Evolutionary conservation across 2,329 filamentous ascomycete genomes (phyloP).

Genomic region (Truncatella angustata): DNA sequence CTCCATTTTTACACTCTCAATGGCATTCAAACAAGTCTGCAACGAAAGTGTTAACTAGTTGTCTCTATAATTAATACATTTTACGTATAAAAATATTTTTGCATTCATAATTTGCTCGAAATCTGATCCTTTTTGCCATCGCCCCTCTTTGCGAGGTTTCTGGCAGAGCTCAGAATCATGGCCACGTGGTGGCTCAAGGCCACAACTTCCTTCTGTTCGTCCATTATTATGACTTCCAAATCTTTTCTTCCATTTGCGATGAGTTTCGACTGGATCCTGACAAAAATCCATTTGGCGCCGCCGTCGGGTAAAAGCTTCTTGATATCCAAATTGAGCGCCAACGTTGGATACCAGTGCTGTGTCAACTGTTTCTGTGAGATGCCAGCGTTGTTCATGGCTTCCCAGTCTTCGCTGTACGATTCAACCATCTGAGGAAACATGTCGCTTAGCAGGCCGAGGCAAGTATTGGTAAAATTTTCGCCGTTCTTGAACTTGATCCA

Average conservation of each 20-base stretch:
- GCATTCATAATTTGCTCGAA: background rate
- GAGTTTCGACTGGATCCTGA: constrained; percentile 40
- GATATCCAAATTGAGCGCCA: constrained; percentile 66
- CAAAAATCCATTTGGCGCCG: constrained; percentile 67
- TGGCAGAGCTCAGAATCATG: constrained; percentile 24
- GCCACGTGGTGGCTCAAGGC: constrained; percentile 30
- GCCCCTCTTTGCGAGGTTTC: constrained; percentile 17
- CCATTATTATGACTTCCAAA: constrained; percentile 27
- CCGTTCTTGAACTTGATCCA: constrained; percentile 28
- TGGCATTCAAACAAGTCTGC: background rate
- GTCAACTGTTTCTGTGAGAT: background rate
- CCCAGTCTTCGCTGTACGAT: constrained; percentile 4
- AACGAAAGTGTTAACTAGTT: background rate
- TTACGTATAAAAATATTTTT: no score
- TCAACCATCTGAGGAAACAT: constrained; percentile 28
- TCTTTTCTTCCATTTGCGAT: constrained; percentile 24
- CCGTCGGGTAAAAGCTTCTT: constrained; percentile 66
- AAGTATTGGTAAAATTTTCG: constrained; percentile 23
- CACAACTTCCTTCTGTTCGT: constrained; percentile 24
- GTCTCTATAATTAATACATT: no score
- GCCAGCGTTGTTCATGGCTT: background rate
- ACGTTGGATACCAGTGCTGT: constrained; percentile 61
- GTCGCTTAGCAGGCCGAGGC: constrained; percentile 26
- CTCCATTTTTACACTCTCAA: no score
- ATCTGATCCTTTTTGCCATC: background rate